phyloP scores from a whole-genome alignment of 495 filamentous ascomycete genomes.

The Hypomontagnella monticulosa region DNA sequence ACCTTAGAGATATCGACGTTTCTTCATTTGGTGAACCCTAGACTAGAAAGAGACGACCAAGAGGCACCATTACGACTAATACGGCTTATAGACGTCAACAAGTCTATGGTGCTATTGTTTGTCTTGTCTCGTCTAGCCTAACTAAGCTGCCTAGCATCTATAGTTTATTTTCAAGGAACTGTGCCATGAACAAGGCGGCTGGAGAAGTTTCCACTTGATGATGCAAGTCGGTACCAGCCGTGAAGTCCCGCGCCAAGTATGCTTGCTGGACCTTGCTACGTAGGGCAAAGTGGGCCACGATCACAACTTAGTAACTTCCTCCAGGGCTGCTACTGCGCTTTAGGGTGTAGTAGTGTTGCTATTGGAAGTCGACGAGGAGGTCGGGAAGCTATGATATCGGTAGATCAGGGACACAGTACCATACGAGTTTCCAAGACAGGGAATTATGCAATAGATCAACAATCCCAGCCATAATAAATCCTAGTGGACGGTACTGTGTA shows the following conservation, averaged over 20 bases:
- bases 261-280: slow-evolving; percentile 3
- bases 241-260: slow-evolving; percentile 26
- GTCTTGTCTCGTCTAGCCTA: slow-evolving; percentile 9
- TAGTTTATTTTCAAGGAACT: slow-evolving; percentile 1
- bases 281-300: slow-evolving; percentile 6
- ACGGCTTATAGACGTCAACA: slow-evolving; percentile 8
- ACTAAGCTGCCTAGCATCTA: no score
- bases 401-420: slow-evolving; percentile 1
- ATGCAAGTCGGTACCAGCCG: slow-evolving; percentile 31
- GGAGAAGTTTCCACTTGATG: slow-evolving; percentile 25
- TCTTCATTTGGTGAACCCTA: slow-evolving; percentile 7
- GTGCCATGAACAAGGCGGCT: slow-evolving; percentile 8
- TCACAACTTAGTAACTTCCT: slow-evolving; percentile 5
- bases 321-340: slow-evolving; percentile 8
- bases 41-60: slow-evolving; percentile 1
- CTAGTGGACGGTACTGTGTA: no score
- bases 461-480: no score
- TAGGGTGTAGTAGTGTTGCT: slow-evolving; percentile 1
- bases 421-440: not conserved
- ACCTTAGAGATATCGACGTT: slow-evolving; percentile 1
- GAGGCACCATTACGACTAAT: not conserved
- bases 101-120: slow-evolving; percentile 14
- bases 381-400: slow-evolving; percentile 15
- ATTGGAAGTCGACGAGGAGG: slow-evolving; percentile 8
- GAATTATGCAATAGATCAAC: not conserved